phyloP scores from a whole-genome alignment of 2,329 filamentous ascomycete genomes.

The Lachnellula suecica region DNA sequence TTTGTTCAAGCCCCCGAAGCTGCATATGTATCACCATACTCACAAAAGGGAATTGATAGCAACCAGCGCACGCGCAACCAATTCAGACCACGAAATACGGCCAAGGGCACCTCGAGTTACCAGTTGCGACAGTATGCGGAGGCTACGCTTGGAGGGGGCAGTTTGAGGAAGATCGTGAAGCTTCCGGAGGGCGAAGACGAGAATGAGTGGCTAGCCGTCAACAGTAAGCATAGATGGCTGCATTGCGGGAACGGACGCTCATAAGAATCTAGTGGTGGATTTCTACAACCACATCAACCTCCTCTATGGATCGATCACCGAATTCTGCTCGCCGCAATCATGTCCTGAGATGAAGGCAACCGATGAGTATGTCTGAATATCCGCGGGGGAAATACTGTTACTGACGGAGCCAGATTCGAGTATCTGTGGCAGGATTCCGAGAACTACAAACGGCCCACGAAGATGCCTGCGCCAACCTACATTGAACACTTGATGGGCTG shows the following conservation, averaged over 20 bases:
- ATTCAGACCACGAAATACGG: constrained; percentile 82
- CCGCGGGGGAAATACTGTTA: not conserved
- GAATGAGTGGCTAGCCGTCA: constrained; percentile 98
- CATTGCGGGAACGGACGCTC: constrained; percentile 19
- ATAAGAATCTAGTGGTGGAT: constrained; percentile 76
- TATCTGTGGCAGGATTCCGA: constrained; percentile 98
- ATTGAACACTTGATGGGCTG: constrained; percentile 97
- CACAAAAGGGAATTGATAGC: constrained; percentile 46
- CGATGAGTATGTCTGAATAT: constrained; percentile 68
- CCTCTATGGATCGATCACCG: constrained; percentile 96
- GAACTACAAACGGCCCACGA: constrained; percentile 92
- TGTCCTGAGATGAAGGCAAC: constrained; percentile 99
- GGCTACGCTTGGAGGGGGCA: constrained; percentile 91
- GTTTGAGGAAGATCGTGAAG: constrained; percentile 93
- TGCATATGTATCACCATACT: constrained; percentile 34
- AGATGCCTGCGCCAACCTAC: constrained; percentile 96
- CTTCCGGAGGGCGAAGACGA: constrained; percentile 95
- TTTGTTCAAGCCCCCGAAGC: constrained; percentile 42
- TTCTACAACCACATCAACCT: constrained; percentile 99
- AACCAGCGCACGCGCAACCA: constrained; percentile 87
- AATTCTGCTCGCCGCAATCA: constrained; percentile 96
- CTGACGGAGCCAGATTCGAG: constrained; percentile 68
- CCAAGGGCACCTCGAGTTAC: constrained; percentile 86
- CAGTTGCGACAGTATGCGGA: constrained; percentile 98
- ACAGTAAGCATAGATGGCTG: constrained; percentile 59